phyloP scores from a whole-genome alignment of 2,329 filamentous ascomycete genomes.

The Aspergillus oerlinghausenensis region DNA sequence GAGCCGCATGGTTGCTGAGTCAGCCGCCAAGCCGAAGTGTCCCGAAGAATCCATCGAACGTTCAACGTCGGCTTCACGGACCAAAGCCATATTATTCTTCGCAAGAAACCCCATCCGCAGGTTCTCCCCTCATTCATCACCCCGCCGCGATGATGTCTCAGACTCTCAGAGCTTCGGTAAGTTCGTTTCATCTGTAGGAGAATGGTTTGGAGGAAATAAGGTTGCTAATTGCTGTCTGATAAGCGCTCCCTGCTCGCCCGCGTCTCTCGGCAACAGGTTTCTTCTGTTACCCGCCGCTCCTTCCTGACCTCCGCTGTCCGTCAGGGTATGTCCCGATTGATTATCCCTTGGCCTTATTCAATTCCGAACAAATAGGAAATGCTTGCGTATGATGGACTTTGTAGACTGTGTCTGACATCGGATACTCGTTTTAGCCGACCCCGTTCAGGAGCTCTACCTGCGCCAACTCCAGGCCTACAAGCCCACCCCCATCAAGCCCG shows the following conservation, averaged over 20 bases:
- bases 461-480: slow-evolving; percentile 96
- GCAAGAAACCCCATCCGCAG: slow-evolving; percentile 11
- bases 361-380: neutral
- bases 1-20: slow-evolving; percentile 23
- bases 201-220: slow-evolving; percentile 7
- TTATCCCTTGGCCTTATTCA: slow-evolving; percentile 20
- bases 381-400: neutral
- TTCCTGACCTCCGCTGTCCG: slow-evolving; percentile 60
- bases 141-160: slow-evolving; percentile 54
- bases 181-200: slow-evolving; percentile 17
- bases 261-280: slow-evolving; percentile 54
- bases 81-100: slow-evolving; percentile 16
- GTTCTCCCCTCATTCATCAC: slow-evolving; percentile 24
- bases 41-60: slow-evolving; percentile 23
- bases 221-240: slow-evolving; percentile 7
- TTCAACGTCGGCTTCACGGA: slow-evolving; percentile 19
- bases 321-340: slow-evolving; percentile 50
- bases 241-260: slow-evolving; percentile 60
- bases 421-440: slow-evolving; percentile 65
- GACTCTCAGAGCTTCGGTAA: slow-evolving; percentile 58
- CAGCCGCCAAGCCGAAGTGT: slow-evolving; percentile 25
- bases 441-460: slow-evolving; percentile 97
- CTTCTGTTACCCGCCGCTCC: slow-evolving; percentile 54
- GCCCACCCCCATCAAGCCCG: slow-evolving; percentile 72
- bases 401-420: slow-evolving; percentile 16